Evolutionary conservation across 2,329 filamentous ascomycete genomes (phyloP).

Genomic region (Elsinoe australis): DNA sequence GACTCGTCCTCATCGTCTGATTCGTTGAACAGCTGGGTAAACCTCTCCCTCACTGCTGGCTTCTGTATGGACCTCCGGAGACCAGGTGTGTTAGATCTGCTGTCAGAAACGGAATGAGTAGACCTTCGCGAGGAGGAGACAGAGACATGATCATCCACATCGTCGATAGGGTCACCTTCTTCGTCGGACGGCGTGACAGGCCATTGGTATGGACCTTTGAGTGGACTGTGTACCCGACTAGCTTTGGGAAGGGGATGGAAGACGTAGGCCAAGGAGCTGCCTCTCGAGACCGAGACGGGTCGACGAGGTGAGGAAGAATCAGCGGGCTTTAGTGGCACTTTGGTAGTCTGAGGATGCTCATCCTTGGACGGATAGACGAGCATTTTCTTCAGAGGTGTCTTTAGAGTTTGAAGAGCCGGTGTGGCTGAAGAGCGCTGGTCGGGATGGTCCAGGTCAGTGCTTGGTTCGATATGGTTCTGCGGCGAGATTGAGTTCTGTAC

Average conservation of each 20-base stretch:
- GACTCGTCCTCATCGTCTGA: conserved; percentile 9
- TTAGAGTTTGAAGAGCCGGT: not conserved
- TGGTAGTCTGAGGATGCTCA: conserved; percentile 19
- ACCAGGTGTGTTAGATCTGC: conserved; percentile 13
- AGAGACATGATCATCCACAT: conserved; percentile 16
- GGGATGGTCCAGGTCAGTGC: not conserved
- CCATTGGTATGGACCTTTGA: conserved; percentile 17
- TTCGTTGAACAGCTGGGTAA: conserved; percentile 9
- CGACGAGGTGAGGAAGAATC: conserved; percentile 15
- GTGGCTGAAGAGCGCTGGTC: not conserved
- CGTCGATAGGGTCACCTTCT: not conserved
- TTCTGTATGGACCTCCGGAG: not conserved
- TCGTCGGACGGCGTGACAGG: conserved; percentile 1
- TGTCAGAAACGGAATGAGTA: conserved; percentile 16
- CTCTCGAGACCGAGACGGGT: conserved; percentile 20
- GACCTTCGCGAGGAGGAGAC: conserved; percentile 21
- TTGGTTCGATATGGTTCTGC: not conserved
- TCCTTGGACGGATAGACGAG: not conserved
- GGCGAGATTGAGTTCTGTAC: not conserved
- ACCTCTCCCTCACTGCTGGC: conserved; percentile 8
- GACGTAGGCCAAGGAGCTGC: conserved; percentile 16
- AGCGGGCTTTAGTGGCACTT: conserved; percentile 18
- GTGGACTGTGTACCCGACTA: conserved; percentile 4
- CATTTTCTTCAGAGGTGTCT: conserved; percentile 13
- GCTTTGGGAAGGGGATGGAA: conserved; percentile 18